phyloP scores from a whole-genome alignment of 805 yeast species.

The Metschnikowia colocasiae region DNA sequence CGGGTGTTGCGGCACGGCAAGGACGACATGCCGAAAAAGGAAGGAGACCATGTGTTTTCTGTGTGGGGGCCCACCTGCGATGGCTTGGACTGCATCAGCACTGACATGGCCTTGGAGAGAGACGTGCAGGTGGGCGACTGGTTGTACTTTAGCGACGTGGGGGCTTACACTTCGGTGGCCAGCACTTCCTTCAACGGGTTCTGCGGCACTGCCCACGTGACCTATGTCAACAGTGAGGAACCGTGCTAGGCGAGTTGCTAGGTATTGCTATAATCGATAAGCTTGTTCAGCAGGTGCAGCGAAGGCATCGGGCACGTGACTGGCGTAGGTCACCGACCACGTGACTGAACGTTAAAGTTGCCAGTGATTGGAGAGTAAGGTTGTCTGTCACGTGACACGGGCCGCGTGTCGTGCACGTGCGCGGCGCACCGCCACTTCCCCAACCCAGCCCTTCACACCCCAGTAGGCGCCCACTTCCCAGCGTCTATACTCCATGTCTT shows the following conservation, averaged over 20 bases:
- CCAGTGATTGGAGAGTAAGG: too few species aligned
- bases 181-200: conserved; percentile 94
- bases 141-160: conserved; percentile 77
- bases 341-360: too few species aligned
- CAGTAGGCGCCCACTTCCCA: neutral
- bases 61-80: conserved; percentile 99
- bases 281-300: too few species aligned
- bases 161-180: conserved; percentile 92
- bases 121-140: conserved; percentile 84
- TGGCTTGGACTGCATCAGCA: conserved; percentile 81
- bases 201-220: conserved; percentile 52
- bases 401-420: too few species aligned
- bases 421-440: neutral
- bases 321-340: too few species aligned
- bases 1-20: conserved; percentile 44
- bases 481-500: conserved; percentile 3
- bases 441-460: too few species aligned
- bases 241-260: too few species aligned
- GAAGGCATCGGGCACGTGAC: too few species aligned
- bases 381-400: too few species aligned
- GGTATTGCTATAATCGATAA: too few species aligned
- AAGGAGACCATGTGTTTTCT: conserved; percentile 46
- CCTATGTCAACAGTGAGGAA: conserved; percentile 47
- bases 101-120: conserved; percentile 48
- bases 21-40: conserved; percentile 16